Base-by-base conservation (phyloP, 2,329 filamentous ascomycete genomes). In the Colletotrichum scovillei region DNA sequence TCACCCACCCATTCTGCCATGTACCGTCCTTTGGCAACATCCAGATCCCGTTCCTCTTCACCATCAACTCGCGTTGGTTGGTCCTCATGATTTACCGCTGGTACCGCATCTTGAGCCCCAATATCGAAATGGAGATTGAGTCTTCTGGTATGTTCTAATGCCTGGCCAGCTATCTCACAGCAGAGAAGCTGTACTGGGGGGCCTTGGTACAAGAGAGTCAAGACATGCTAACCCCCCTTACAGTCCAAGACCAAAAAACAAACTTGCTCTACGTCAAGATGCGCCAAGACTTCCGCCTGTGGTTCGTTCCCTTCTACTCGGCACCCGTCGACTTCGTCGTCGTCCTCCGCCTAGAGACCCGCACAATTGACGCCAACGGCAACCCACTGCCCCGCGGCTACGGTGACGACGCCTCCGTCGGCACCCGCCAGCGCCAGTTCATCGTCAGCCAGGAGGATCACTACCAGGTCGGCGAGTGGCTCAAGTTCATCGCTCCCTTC, bases 81-180 rank as follows among this genome's bases (percentile, higher is more conserved):
- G 87, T 97, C 22, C 84, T 89, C 60, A 87, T 88, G 76, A 92
- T 97, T 69, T 97, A 94, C 79, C 90, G 91, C 53, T 95, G 93
- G 93, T 96, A 97, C 82, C 94, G 95, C 79, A 93, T 96, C 75
- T 86, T 97, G 79, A 94, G 92, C 74, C 95, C 95, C 0, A 85
- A 86, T 22, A 93, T 97, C 76, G 87, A 92, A 56, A 83, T 96
- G 14, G 84, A 88, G 1, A 86, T 98, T 22, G 89, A 94, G 75
- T 89, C 87, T 4, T 81, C 82, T 56, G 85, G 88, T 89, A 79
- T 55, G 82, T 79, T 24, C n/a, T 46, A 14, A 14, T 22, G n/a
- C n/a, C n/a, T 9, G 6, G 11, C 19, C 56, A 11, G 42, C 42
- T 19, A n/a, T 55, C 52, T 55, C n/a, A 0, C 30, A 32, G 30